A percentile compares a stretch with the other conserved stretches of the same genome.
Conservation (phyloP, 345 rosid species). For the Hypericum perforatum region DNA sequence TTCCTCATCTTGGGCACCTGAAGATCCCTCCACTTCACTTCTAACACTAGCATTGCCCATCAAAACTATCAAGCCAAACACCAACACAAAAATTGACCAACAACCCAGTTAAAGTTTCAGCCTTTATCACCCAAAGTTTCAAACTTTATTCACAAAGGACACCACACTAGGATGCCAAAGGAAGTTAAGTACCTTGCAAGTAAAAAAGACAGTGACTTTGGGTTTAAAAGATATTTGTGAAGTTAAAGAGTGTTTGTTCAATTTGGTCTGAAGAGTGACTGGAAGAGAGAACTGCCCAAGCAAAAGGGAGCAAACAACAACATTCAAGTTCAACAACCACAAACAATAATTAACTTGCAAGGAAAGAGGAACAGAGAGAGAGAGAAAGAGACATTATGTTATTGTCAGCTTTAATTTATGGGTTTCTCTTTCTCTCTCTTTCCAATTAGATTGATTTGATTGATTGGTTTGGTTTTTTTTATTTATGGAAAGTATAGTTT, state of each 20-base stretch:
- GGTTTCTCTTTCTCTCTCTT: not conserved
- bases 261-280: no score
- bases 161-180: no score
- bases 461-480: conserved; percentile 7
- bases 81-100: conserved; percentile 3
- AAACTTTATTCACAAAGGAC: no score
- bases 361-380: conserved; percentile 16
- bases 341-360: conserved; percentile 14
- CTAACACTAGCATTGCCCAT: conserved; percentile 65
- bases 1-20: conserved; percentile 17
- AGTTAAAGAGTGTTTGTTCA: no score
- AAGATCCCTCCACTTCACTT: conserved; percentile 37
- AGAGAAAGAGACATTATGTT: conserved; percentile 10
- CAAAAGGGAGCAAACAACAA: no score
- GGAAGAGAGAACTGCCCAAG: no score
- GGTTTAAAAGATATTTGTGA: no score
- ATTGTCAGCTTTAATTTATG: conserved; percentile 14
- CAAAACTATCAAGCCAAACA: conserved; percentile 19
- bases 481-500: conserved; percentile 24
- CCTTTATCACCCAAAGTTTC: conserved; percentile 1
- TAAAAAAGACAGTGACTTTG: no score
- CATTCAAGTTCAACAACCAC: not conserved
- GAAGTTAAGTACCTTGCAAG: no score
- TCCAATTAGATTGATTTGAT: conserved; percentile 7
- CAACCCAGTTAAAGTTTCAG: conserved; percentile 17